phyloP scores from a whole-genome alignment of 768 basidiomycete species.

The Trametes sanguinea region DNA sequence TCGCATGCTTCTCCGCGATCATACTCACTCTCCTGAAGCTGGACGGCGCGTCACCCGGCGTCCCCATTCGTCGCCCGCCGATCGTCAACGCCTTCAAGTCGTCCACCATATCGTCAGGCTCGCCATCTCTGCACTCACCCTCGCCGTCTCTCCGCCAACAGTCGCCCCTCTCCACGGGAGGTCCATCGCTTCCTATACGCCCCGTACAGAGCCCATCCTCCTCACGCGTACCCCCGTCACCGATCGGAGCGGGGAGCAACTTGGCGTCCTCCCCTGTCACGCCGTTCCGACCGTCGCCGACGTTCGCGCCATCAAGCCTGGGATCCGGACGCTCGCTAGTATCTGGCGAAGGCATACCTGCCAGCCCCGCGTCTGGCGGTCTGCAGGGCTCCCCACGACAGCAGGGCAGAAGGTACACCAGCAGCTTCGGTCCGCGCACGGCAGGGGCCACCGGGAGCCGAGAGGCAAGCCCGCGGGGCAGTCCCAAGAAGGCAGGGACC shows the following conservation, averaged over 20 bases:
- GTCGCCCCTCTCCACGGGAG: slow-evolving; percentile 43
- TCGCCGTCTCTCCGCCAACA: slow-evolving; percentile 50
- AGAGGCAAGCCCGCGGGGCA: slow-evolving; percentile 42
- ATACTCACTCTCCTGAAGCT: slow-evolving; percentile 31
- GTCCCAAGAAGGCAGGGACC: slow-evolving; percentile 42
- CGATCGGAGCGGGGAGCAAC: slow-evolving; percentile 34
- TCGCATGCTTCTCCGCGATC: neutral
- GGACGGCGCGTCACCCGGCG: slow-evolving; percentile 34
- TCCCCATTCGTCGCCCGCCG: slow-evolving; percentile 48
- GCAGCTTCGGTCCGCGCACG: slow-evolving; percentile 70
- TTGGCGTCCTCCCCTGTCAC: slow-evolving; percentile 33
- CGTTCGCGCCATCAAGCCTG: slow-evolving; percentile 44
- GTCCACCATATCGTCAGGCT: slow-evolving; percentile 50
- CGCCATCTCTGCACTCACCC: slow-evolving; percentile 50
- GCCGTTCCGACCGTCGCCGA: slow-evolving; percentile 43
- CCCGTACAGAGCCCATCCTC: slow-evolving; percentile 43
- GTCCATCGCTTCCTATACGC: slow-evolving; percentile 39
- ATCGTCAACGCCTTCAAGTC: slow-evolving; percentile 54
- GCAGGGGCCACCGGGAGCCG: slow-evolving; percentile 46
- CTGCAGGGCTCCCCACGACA: slow-evolving; percentile 22
- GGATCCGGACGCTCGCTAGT: slow-evolving; percentile 44
- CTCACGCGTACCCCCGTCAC: slow-evolving; percentile 45
- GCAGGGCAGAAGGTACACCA: slow-evolving; percentile 66
- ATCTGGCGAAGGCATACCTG: slow-evolving; percentile 32
- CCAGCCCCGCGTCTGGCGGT: slow-evolving; percentile 14